phyloP scores from a whole-genome alignment of 2,329 filamentous ascomycete species.

The Nemania diffusa region DNA sequence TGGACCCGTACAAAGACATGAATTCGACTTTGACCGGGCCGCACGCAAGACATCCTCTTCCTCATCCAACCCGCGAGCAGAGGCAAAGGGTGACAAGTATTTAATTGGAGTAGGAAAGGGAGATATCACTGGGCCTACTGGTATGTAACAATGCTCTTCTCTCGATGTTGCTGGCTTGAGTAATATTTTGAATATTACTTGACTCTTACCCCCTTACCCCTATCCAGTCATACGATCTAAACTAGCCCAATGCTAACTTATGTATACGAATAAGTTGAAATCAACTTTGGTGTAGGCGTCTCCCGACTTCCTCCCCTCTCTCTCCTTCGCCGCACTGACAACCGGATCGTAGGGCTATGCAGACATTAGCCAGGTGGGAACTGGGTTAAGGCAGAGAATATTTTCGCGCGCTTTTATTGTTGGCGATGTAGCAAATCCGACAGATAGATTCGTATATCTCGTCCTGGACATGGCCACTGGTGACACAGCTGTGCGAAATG shows the following conservation, averaged over 20 bases:
- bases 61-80: slow-evolving; percentile 37
- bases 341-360: slow-evolving; percentile 32
- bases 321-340: slow-evolving; percentile 7
- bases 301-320: not conserved
- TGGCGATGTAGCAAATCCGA: slow-evolving; percentile 70
- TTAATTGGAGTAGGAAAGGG: slow-evolving; percentile 64
- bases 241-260: slow-evolving; percentile 26
- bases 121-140: slow-evolving; percentile 73
- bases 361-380: slow-evolving; percentile 71
- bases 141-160: slow-evolving; percentile 25
- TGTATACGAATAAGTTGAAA: slow-evolving; percentile 67
- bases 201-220: not conserved
- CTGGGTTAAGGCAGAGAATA: slow-evolving; percentile 83
- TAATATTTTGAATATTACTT: not conserved
- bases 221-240: not conserved
- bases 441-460: slow-evolving; percentile 83
- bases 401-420: slow-evolving; percentile 90
- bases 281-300: slow-evolving; percentile 86
- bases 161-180: not conserved
- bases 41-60: slow-evolving; percentile 26
- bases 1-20: slow-evolving; percentile 24
- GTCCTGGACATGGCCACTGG: slow-evolving; percentile 88
- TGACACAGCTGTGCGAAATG: slow-evolving; percentile 86
- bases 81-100: slow-evolving; percentile 55
- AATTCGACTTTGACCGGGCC: slow-evolving; percentile 37